Evolutionary conservation across 208 protist species (phyloP).

Genomic region (Leishmania martiniquensis): DNA sequence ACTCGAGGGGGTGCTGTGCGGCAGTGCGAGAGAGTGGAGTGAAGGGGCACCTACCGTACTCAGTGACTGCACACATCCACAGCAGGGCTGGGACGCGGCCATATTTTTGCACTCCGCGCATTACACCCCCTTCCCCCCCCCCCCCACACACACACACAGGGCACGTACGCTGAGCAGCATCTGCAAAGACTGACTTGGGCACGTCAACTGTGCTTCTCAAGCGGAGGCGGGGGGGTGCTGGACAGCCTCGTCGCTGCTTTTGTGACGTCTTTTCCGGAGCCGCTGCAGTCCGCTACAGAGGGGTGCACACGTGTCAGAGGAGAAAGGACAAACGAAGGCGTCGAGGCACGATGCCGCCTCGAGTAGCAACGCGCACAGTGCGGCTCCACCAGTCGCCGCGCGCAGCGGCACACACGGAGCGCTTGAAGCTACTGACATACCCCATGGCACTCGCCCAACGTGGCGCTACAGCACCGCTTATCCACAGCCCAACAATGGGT

Average conservation of each 20-base stretch:
- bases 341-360: slow-evolving; percentile 10
- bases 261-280: background rate
- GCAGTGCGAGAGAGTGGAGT: background rate
- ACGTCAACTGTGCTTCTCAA: background rate
- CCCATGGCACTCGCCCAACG: slow-evolving; percentile 74
- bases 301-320: background rate
- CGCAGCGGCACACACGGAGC: slow-evolving; percentile 8
- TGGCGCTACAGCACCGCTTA: slow-evolving; percentile 54
- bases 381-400: slow-evolving; percentile 17
- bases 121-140: background rate
- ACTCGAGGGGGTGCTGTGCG: background rate
- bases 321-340: background rate
- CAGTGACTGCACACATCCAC: background rate
- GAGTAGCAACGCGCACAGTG: slow-evolving; percentile 18
- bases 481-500: slow-evolving; percentile 18
- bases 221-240: background rate
- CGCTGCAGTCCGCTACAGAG: background rate
- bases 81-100: background rate
- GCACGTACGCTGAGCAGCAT: background rate
- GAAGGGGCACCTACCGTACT: background rate
- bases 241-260: background rate
- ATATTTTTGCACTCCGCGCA: background rate
- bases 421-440: slow-evolving; percentile 68
- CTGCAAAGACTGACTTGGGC: background rate
- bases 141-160: background rate